Percentiles rank a stretch among this genome's conserved stretches.
These are phyloP conservation scores for Lactifluus echinatus DNA, from an alignment of 768 basidiomycete species.

Conservation along the genomic window DNA sequence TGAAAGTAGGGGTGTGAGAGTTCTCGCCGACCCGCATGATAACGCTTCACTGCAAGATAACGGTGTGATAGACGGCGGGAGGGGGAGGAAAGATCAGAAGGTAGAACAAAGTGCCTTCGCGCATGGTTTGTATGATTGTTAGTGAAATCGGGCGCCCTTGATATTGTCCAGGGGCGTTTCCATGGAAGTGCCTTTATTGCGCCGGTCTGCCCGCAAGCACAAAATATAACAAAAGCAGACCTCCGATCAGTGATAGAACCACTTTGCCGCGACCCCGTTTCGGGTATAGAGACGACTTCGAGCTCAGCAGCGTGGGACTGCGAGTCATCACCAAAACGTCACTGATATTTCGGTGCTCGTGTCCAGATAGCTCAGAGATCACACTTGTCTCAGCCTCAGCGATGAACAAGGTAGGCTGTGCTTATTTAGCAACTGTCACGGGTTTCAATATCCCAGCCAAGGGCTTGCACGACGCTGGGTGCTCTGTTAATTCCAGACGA, in stretches of 20 bases:
- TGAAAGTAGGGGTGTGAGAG: conserved; percentile 1
- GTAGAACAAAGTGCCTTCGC: background rate
- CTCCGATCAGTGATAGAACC: conserved; percentile 1
- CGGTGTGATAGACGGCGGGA: conserved; percentile 3
- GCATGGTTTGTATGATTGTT: background rate
- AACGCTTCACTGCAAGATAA: background rate
- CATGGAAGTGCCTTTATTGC: conserved; percentile 6
- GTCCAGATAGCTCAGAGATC: background rate
- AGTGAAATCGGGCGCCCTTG: conserved; percentile 1
- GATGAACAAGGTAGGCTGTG: background rate
- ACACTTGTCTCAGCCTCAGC: background rate
- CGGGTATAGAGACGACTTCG: background rate
- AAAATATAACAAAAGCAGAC: background rate
- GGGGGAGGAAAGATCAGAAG: background rate
- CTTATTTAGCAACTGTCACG: background rate
- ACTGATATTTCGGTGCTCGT: background rate
- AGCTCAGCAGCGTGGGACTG: background rate
- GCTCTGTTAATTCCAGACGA: background rate
- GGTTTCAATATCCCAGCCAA: background rate
- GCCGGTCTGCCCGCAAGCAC: background rate
- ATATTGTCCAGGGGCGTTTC: conserved; percentile 8
- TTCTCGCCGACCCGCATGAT: background rate
- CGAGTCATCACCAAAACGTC: background rate
- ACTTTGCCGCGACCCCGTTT: background rate
- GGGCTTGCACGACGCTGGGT: background rate